Evolutionary conservation across 2,329 filamentous ascomycete genomes (phyloP), one percentile per base, ranked within the genome.

Genomic region (Monosporascus sp.): DNA sequence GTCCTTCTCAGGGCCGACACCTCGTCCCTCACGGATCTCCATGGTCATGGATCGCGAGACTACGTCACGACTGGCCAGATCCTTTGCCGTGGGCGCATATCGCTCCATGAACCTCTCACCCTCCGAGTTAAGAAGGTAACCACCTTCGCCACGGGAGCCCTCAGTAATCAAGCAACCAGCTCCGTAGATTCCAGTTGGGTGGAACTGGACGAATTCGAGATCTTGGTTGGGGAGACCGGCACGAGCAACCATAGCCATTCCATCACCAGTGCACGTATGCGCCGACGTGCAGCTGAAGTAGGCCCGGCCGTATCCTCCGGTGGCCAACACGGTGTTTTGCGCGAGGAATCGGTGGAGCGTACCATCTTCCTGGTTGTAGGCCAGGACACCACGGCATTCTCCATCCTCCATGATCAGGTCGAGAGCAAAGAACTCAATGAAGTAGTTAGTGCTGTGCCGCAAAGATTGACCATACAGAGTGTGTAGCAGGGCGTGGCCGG

Each of bases 21-120:
- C 93, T 76, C 93, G 91, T 65, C 94, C 94, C 67, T 97, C 92
- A 53, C 93, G 91, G 69, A 97, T 97, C 77, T 99, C 93, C 78
- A 97, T 83, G 56, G 92, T 99, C 91, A 99, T 99, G 59, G 91
- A 96, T 71, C 94, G 89, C 58, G 91, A 96, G 61, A 97, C 93
- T 64, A 97, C 94, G 68, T 99, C 93, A 75, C 93, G 91, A 66
- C 87, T 91, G 60, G 93, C 93, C 70, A 99, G 83, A 85, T 99
- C 93, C 85, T 97, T 97, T 65, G 93, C 93, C 49, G 93, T 97
- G 55, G 93, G 93, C 44, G 93, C 93, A 71, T 99, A 99, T 69
- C 93, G 87, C 79, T 97, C 93, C 93, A 99, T 99, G 79, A 99
- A 99, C 68, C 93, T 89, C 79, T 97, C 94, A 78, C 93, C 93